phyloP scores from a whole-genome alignment of 148 eudicot species.

The Chenopodium quinoa region DNA sequence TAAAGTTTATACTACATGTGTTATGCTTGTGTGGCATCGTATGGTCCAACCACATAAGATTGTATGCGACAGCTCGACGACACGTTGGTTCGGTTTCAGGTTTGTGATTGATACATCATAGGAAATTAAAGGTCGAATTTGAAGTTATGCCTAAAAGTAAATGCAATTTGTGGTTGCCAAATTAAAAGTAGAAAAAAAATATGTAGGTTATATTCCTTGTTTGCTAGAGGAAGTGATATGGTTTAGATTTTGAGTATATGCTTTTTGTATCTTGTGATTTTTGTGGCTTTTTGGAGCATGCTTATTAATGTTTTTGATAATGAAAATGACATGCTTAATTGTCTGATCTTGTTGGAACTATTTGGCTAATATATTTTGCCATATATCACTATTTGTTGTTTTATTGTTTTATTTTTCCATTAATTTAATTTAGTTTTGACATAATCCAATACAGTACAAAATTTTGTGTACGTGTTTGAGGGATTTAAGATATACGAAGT shows the following conservation, averaged over 20 bases:
- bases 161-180: conserved; percentile 1
- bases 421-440: too few species aligned
- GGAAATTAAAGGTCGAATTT: background rate
- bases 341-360: background rate
- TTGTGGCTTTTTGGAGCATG: background rate
- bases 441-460: too few species aligned
- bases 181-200: background rate
- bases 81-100: background rate
- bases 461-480: too few species aligned
- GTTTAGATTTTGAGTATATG: background rate
- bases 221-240: background rate
- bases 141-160: background rate
- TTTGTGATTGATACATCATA: background rate
- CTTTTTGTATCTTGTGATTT: background rate
- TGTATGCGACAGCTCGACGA: background rate
- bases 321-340: background rate
- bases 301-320: too few species aligned
- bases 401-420: background rate
- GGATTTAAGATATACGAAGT: too few species aligned
- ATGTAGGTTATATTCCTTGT: conserved; percentile 7
- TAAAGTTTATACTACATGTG: conserved; percentile 7
- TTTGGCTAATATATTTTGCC: background rate
- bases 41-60: conserved; percentile 8
- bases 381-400: background rate
- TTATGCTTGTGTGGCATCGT: background rate